Percentiles rank a stretch among this genome's conserved stretches.
phyloP scores from a whole-genome alignment of 2,329 filamentous ascomycete genomes.

The Arthrobotrys sinensis region DNA sequence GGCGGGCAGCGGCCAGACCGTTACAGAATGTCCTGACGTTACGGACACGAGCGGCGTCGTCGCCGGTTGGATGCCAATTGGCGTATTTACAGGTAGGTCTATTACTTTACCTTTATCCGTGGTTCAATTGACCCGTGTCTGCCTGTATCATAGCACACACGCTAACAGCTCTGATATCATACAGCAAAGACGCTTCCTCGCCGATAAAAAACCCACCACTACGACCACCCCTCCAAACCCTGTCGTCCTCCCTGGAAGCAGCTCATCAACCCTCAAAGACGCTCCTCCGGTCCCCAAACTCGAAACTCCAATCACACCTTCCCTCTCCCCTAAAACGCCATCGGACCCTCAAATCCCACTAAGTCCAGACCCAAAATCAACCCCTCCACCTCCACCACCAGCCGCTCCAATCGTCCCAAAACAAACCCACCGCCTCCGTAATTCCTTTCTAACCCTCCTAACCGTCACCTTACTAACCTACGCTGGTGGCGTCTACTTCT shows the following conservation, averaged over 20 bases:
- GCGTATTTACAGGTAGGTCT: constrained; percentile 43
- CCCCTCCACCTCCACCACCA: constrained; percentile 67
- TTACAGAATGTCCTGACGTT: constrained; percentile 45
- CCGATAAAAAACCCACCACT: constrained; percentile 31
- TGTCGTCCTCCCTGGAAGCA: constrained; percentile 63
- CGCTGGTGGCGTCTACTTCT: constrained; percentile 90
- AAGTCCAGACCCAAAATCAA: constrained; percentile 68
- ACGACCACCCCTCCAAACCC: constrained; percentile 55
- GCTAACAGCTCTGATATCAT: constrained; percentile 50
- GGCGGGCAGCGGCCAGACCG: constrained; percentile 54
- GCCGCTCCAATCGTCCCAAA: constrained; percentile 66
- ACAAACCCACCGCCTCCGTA: constrained; percentile 81
- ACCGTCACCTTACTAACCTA: constrained; percentile 85
- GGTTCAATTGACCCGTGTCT: constrained; percentile 3
- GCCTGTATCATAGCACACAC: background rate
- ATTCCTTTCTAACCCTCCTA: constrained; percentile 82
- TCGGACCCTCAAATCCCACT: constrained; percentile 69
- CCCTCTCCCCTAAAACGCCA: constrained; percentile 65
- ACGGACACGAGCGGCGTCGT: constrained; percentile 25
- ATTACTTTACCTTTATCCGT: background rate
- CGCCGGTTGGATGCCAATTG: constrained; percentile 45
- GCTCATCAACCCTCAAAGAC: constrained; percentile 65
- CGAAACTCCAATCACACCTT: constrained; percentile 63
- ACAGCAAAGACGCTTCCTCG: constrained; percentile 47
- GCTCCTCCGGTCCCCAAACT: constrained; percentile 61